Percentiles rank a stretch among this genome's conserved stretches.
These are phyloP conservation scores for Rugosomyces carneus DNA, from an alignment of 1,284 basidiomycete species.

Conservation along the genomic window DNA sequence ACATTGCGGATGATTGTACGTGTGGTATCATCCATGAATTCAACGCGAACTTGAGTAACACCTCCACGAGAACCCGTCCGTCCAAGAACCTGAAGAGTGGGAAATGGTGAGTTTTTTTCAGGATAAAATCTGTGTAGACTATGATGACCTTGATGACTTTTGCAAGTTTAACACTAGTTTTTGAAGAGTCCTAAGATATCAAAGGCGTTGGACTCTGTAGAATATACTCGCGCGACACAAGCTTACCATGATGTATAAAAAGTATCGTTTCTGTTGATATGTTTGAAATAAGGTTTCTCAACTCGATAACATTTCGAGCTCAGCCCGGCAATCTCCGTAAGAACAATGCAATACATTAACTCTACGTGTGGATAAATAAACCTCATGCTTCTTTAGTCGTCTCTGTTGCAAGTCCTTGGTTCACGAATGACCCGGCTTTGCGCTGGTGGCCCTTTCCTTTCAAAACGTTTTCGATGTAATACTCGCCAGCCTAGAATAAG, in stretches of 20 bases:
- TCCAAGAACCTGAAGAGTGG: slow-evolving; percentile 76
- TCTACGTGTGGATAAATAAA: not conserved
- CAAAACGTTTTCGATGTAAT: slow-evolving; percentile 87
- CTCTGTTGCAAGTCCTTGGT: slow-evolving; percentile 1
- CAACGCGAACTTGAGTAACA: slow-evolving; percentile 99
- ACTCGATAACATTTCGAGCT: slow-evolving; percentile 6
- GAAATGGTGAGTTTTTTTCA: slow-evolving; percentile 9
- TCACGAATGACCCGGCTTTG: slow-evolving; percentile 24
- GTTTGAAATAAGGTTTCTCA: slow-evolving; percentile 18
- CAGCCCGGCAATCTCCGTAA: slow-evolving; percentile 10
- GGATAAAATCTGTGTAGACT: not conserved
- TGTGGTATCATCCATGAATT: slow-evolving; percentile 97
- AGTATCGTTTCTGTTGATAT: slow-evolving; percentile 17
- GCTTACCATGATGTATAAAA: slow-evolving; percentile 13
- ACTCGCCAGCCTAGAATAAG: slow-evolving; percentile 73
- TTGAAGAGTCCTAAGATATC: slow-evolving; percentile 72
- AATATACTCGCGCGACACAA: not conserved
- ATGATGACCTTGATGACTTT: slow-evolving; percentile 87
- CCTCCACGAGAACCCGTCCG: slow-evolving; percentile 99
- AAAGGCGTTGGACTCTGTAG: not conserved
- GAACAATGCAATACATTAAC: not conserved
- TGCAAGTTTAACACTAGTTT: slow-evolving; percentile 91
- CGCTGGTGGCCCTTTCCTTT: slow-evolving; percentile 49
- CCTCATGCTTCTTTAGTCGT: not conserved
- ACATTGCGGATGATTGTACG: slow-evolving; percentile 99